These are phyloP conservation scores for Ganoderma meredithae DNA, from an alignment of 1,284 basidiomycete species.

Conservation along the genomic window DNA sequence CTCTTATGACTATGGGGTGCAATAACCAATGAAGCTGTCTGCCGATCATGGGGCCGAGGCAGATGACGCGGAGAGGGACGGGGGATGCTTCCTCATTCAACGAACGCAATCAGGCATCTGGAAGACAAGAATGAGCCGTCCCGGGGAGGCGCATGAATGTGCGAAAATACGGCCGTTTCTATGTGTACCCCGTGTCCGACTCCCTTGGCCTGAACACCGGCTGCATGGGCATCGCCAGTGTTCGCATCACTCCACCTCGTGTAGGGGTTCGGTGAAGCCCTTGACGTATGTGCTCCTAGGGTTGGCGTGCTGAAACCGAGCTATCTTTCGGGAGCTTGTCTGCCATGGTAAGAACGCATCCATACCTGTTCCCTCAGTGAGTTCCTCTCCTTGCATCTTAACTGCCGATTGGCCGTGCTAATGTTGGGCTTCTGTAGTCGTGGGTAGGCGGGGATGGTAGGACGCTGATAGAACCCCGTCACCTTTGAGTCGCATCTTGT, in stretches of 20 bases:
- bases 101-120: slow-evolving; percentile 25
- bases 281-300: slow-evolving; percentile 14
- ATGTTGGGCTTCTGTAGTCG: slow-evolving; percentile 21
- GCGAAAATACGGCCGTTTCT: slow-evolving; percentile 27
- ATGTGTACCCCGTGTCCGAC: slow-evolving; percentile 22
- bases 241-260: slow-evolving; percentile 1
- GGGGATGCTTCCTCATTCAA: slow-evolving; percentile 29
- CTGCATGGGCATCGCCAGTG: slow-evolving; percentile 5
- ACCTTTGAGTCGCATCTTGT: slow-evolving; percentile 19
- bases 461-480: slow-evolving; percentile 24
- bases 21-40: slow-evolving; percentile 24
- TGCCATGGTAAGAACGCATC: not conserved
- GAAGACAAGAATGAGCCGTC: slow-evolving; percentile 21
- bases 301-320: not conserved
- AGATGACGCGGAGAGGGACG: slow-evolving; percentile 32
- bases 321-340: not conserved
- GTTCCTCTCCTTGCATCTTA: not conserved
- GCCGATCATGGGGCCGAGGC: slow-evolving; percentile 36
- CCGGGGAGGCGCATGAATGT: slow-evolving; percentile 24
- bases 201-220: not conserved
- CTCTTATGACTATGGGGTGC: slow-evolving; percentile 22
- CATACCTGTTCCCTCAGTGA: not conserved
- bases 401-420: slow-evolving; percentile 14
- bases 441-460: slow-evolving; percentile 26
- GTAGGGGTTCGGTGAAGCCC: not conserved